Conservation (phyloP, 805 yeast species). For the Nakazawaea peltata region DNA sequence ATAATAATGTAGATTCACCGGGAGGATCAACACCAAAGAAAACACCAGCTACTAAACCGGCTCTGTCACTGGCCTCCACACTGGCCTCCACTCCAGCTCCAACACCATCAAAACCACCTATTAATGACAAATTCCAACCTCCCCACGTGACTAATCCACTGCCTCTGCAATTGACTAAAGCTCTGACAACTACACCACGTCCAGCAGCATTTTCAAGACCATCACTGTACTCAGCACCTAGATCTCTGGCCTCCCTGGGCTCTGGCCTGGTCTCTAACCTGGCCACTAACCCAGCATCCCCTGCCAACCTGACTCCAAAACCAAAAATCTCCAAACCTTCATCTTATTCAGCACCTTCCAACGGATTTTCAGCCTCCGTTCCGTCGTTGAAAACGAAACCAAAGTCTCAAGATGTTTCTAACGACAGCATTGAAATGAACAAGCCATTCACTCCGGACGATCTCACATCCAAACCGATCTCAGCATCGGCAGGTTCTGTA, state of each 20-base stretch:
- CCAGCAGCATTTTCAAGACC: slow-evolving; percentile 17
- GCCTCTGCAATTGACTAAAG: slow-evolving; percentile 12
- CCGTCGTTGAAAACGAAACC: too few species aligned
- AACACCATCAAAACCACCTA: slow-evolving; percentile 11
- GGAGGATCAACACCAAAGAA: neutral
- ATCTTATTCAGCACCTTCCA: slow-evolving; percentile 6
- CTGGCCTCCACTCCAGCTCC: slow-evolving; percentile 10
- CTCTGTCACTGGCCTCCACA: neutral
- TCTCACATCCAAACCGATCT: too few species aligned
- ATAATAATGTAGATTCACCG: slow-evolving; percentile 4
- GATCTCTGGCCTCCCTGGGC: too few species aligned
- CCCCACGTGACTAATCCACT: slow-evolving; percentile 12
- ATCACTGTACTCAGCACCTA: too few species aligned
- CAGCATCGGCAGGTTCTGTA: too few species aligned
- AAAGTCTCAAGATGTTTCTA: neutral
- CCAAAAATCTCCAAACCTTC: slow-evolving; percentile 7
- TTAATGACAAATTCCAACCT: slow-evolving; percentile 5
- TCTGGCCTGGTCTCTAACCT: neutral
- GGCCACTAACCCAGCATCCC: neutral
- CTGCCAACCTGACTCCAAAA: neutral
- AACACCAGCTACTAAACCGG: slow-evolving; percentile 1
- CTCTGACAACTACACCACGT: slow-evolving; percentile 15
- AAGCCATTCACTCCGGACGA: too few species aligned
- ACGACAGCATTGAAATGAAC: too few species aligned
- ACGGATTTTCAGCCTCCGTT: too few species aligned